Base-by-base conservation (phyloP, 2,329 filamentous ascomycete species). In the Sclerotinia glacialis region DNA sequence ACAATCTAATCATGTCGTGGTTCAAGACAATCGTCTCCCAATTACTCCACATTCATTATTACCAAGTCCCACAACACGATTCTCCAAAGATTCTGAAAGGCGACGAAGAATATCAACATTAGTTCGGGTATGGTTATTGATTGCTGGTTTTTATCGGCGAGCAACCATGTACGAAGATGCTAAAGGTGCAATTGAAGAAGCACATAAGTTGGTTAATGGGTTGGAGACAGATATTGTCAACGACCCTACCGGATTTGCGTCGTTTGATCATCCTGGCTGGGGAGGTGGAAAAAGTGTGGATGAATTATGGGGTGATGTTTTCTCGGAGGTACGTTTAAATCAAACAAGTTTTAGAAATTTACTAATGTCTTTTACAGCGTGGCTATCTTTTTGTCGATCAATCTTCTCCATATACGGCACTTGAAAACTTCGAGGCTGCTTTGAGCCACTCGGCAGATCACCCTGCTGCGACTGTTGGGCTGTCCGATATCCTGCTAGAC, bases 401-500 rank as follows among this genome's bases (percentile, higher is more conserved):
- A 70, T 62, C 67, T 21, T 70, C 68, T 1, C 86, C 88, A 1
- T 89, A 92, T 70, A 81, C 86, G 64, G 93, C 93, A 4, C 86
- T 92, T 18, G 82, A 85, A 31, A 83, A 90, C 70, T 97, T 94
- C 73, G 95, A 99, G 77, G 85, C 89, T 67, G 92, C 93, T 18
- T 80, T 99, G 23, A 86, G 88, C 31, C 88, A 93, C 75, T 90
- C 86, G 69, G 87, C 90, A 0, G 87, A 98, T 74, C 94, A 99
- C 72, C 83, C 91, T 0, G 82, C 83, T 18, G 92, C 91, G 42
- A 96, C 90, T 31, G 86, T 97, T 46, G 91, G 90, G 0, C 80
- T 99, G 28, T 92, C 92, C 23, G 90, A 91, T 72, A 88, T 98
- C 47, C 83, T 99, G 8, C 83, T 98, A 59, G 93, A 97, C 74